These are phyloP conservation scores for Rosa chinensis DNA, from an alignment of 306 rosid genomes.

Conservation along the genomic window DNA sequence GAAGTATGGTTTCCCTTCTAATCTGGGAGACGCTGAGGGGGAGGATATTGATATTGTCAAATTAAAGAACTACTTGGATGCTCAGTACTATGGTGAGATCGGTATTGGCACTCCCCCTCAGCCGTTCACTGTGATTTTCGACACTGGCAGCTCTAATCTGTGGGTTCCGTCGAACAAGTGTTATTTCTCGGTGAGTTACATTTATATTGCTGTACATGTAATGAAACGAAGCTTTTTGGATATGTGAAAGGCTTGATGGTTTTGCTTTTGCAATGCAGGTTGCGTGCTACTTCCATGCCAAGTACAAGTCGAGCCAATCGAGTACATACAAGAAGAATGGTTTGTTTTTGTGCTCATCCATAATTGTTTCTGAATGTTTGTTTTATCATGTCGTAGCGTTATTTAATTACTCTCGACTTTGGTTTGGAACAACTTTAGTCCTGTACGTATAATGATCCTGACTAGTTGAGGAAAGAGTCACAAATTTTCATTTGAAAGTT, in stretches of 20 bases:
- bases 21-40: conserved; percentile 29
- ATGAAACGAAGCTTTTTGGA: not conserved
- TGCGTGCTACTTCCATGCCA: conserved; percentile 73
- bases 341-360: conserved; percentile 28
- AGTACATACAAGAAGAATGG: conserved; percentile 69
- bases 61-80: conserved; percentile 83
- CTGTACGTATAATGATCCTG: not conserved
- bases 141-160: conserved; percentile 90
- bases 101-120: conserved; percentile 84
- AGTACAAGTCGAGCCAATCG: conserved; percentile 66
- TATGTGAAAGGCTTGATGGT: not conserved
- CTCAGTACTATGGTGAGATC: conserved; percentile 93
- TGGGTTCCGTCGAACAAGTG: conserved; percentile 92
- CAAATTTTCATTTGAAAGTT: not conserved
- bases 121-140: conserved; percentile 79
- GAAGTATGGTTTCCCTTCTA: conserved; percentile 36
- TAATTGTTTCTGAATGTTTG: not conserved
- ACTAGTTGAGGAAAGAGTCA: not conserved
- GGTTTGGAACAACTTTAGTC: not conserved
- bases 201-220: not conserved
- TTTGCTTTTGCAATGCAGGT: conserved; percentile 53
- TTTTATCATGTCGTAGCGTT: not conserved
- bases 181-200: conserved; percentile 65
- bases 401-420: not conserved
- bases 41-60: conserved; percentile 47